Evolutionary conservation across 306 rosid species (phyloP).

Genomic region (Citrullus colocynthis): DNA sequence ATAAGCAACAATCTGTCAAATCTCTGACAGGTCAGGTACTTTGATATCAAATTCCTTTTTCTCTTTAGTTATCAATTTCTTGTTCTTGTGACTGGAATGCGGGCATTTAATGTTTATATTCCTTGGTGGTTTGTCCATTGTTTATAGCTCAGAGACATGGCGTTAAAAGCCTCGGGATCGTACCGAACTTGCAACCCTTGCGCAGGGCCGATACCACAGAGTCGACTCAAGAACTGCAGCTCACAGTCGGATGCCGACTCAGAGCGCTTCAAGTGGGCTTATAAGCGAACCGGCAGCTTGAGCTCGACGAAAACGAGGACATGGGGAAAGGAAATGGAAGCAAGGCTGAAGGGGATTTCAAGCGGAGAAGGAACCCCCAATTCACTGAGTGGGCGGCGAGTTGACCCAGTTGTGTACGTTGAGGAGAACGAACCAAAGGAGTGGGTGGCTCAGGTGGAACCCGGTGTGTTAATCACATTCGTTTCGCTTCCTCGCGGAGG

Average conservation of each 20-base stretch:
- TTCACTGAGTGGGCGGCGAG: conserved; percentile 60
- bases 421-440: conserved; percentile 71
- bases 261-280: conserved; percentile 65
- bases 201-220: conserved; percentile 39
- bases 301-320: conserved; percentile 55
- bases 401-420: conserved; percentile 60
- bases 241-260: conserved; percentile 64
- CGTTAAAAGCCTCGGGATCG: conserved; percentile 84
- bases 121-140: not conserved
- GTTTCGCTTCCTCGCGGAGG: conserved; percentile 76
- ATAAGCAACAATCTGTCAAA: conserved; percentile 50
- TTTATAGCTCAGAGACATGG: conserved; percentile 74
- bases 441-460: conserved; percentile 88
- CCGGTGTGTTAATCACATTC: conserved; percentile 72
- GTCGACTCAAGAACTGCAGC: conserved; percentile 17
- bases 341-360: conserved; percentile 81
- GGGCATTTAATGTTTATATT: not conserved
- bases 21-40: conserved; percentile 73
- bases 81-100: not conserved
- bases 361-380: conserved; percentile 80
- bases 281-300: conserved; percentile 65
- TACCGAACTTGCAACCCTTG: conserved; percentile 74
- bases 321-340: conserved; percentile 96
- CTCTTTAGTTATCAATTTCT: not conserved
- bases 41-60: not conserved